Evolutionary conservation across 1,139 yeast genomes (phyloP).

Genomic region (Kodamaea derodonti): DNA sequence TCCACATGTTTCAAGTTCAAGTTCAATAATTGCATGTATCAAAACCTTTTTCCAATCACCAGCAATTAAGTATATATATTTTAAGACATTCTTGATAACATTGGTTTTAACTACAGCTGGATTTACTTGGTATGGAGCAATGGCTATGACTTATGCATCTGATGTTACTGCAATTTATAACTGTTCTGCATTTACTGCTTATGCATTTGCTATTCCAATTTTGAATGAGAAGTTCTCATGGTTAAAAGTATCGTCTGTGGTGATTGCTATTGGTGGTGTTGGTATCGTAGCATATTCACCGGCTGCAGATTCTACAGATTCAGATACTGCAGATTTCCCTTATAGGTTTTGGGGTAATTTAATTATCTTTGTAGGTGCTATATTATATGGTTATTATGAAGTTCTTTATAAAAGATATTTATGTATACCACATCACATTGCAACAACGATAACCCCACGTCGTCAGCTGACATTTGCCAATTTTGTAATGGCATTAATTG

Average conservation of each 20-base stretch:
- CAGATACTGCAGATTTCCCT: conserved; percentile 39
- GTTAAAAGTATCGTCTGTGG: conserved; percentile 65
- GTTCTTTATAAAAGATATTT: conserved; percentile 73
- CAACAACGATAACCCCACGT: conserved; percentile 42
- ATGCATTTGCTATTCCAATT: conserved; percentile 76
- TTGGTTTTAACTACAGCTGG: conserved; percentile 72
- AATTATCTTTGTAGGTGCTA: conserved; percentile 73
- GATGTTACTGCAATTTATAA: conserved; percentile 90
- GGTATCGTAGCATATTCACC: conserved; percentile 69
- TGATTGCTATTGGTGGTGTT: conserved; percentile 71
- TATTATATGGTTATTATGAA: conserved; percentile 80
- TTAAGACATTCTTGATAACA: conserved; percentile 44
- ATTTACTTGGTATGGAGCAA: conserved; percentile 81
- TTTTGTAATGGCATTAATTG: conserved; percentile 52
- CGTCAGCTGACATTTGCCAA: conserved; percentile 47
- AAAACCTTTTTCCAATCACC: conserved; percentile 36
- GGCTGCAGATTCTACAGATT: conserved; percentile 13
- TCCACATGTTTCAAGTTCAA: conserved; percentile 38
- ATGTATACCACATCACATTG: conserved; percentile 64
- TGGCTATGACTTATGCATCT: conserved; percentile 75
- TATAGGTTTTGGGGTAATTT: conserved; percentile 67
- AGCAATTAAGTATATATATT: conserved; percentile 47
- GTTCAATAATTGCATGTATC: conserved; percentile 35
- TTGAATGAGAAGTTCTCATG: conserved; percentile 62
- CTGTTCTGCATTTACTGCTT: conserved; percentile 85